Evolutionary conservation across 257 asterid species (phyloP).

Genomic region (Solanum pennellii): DNA sequence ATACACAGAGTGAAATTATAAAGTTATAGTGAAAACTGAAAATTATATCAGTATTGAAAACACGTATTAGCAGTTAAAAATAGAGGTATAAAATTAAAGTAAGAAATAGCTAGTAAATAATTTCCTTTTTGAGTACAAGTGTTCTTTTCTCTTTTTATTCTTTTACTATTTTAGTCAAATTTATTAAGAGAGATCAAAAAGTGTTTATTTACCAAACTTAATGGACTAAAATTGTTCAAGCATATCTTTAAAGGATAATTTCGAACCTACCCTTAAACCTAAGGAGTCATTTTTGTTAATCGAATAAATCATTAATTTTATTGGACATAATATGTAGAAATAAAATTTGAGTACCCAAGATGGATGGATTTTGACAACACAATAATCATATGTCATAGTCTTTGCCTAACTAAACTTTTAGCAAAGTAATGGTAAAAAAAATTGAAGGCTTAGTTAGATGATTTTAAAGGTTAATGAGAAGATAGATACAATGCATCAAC

Average conservation of each 20-base stretch:
- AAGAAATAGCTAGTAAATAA: too few relatives aligned
- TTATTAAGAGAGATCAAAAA: background rate
- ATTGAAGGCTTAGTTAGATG: background rate
- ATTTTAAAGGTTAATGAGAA: background rate
- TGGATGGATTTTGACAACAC: background rate
- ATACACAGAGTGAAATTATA: background rate
- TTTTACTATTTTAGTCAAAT: background rate
- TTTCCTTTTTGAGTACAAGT: background rate
- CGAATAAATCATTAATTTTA: background rate
- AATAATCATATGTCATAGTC: background rate
- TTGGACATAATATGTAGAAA: background rate
- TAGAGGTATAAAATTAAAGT: background rate
- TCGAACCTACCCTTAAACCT: background rate
- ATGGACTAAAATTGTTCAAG: background rate
- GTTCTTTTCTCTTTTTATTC: background rate
- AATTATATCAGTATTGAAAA: background rate
- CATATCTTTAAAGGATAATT: background rate
- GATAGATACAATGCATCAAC: background rate
- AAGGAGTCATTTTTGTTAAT: background rate
- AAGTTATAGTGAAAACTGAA: background rate
- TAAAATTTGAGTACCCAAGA: background rate
- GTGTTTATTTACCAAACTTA: background rate
- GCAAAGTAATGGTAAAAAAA: background rate
- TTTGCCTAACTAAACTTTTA: background rate
- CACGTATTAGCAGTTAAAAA: background rate